These are phyloP conservation scores for Bombardia bombarda DNA, from an alignment of 495 filamentous ascomycete genomes.

Conservation along the genomic window DNA sequence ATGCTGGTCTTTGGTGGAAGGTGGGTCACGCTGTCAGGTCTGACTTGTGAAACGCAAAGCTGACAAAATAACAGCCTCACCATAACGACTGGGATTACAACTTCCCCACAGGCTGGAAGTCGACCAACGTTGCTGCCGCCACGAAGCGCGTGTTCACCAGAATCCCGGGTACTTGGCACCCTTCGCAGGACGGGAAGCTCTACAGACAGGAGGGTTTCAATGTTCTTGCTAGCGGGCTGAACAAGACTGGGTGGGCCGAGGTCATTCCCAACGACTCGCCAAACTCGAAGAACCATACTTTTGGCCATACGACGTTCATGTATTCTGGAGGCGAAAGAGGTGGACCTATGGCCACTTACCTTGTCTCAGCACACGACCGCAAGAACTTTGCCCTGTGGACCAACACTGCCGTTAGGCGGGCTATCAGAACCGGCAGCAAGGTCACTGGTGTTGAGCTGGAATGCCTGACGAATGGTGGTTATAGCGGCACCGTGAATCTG, in stretches of 20 bases:
- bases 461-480: conserved; percentile 44
- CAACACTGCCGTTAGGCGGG: conserved; percentile 54
- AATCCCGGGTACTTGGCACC: conserved; percentile 60
- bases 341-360: conserved; percentile 67
- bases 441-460: conserved; percentile 63
- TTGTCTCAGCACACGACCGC: conserved; percentile 50
- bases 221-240: conserved; percentile 48
- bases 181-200: conserved; percentile 57
- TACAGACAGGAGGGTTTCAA: conserved; percentile 62
- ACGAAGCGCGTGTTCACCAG: conserved; percentile 54
- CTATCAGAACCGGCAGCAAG: conserved; percentile 52
- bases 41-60: not conserved
- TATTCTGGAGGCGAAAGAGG: conserved; percentile 56
- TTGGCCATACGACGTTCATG: conserved; percentile 62
- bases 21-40: conserved; percentile 10
- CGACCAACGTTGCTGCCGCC: conserved; percentile 50
- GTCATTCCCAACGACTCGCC: conserved; percentile 54
- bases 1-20: conserved; percentile 53
- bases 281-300: conserved; percentile 57
- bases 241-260: conserved; percentile 50
- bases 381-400: conserved; percentile 59
- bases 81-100: conserved; percentile 60
- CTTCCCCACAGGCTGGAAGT: conserved; percentile 69
- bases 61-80: conserved; percentile 18
- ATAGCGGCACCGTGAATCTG: conserved; percentile 50